Base-by-base conservation (phyloP, 1,284 basidiomycete species). In the Pascua sp. region DNA sequence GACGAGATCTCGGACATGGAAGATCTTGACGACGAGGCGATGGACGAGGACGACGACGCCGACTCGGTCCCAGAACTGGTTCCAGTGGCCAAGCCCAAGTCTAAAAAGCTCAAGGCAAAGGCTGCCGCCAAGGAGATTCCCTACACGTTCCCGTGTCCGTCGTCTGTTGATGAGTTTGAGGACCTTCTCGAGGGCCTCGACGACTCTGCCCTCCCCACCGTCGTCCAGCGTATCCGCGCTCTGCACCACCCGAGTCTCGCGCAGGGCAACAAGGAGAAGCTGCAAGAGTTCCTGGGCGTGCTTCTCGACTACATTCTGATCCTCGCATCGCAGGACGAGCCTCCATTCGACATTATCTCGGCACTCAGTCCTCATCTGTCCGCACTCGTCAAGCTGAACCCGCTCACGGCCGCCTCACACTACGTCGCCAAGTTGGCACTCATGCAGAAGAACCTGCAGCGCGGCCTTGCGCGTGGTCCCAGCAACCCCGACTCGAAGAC, bases 361-460 rank as follows among this genome's bases (percentile, higher is more conserved):
- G 77, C 83, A 8, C 80, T 98, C 42, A 76, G 89, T n/a, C 87
- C 90, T 7, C 93, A 96, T 66, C 80, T 98, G 53, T 84, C 84
- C 62, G 82, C 88, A 12, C 84, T 98, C 45, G 85, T 88, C 38
- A 86, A 86, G 67, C 80, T 86, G 17, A 95, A 94, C 77, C 91
- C 95, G 0, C 82, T 88, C 53, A 83, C 86, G 45, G 83, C 87
- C 5, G 90, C 94, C 0, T 82, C 85, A 49, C 84, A 87, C 69
- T 93, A 94, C 74, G 84, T 89, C 58, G 78, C 83, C 49, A 98
- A 98, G 77, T 82, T 98, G 47, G 79, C 82, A 0, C 77, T 97
- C 11, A 96, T 98, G 91, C 88, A 98, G 75, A 93, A 93, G 79
- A 98, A 98, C 73, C 84, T 98, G 49, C 85, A 85, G 55, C 85